phyloP scores from a whole-genome alignment of 805 yeast genomes.

The Metschnikowia borealis region DNA sequence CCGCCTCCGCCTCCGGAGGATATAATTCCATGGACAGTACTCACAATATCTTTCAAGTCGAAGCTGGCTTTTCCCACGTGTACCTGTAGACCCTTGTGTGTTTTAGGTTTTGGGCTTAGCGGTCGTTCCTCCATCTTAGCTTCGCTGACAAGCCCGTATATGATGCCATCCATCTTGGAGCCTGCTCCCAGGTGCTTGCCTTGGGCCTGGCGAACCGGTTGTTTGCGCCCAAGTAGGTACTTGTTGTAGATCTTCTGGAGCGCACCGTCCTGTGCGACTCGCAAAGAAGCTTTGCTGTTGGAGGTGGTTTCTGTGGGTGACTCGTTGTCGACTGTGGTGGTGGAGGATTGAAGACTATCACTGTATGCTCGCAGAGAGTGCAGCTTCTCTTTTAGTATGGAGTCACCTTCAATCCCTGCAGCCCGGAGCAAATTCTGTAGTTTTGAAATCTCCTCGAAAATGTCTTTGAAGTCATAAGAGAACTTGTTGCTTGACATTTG shows the following conservation, averaged over 20 bases:
- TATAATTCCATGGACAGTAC: slow-evolving; percentile 26
- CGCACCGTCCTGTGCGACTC: neutral
- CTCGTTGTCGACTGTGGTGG: neutral
- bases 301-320: neutral
- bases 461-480: slow-evolving; percentile 18
- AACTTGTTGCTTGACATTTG: slow-evolving; percentile 2
- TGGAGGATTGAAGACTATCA: neutral
- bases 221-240: neutral
- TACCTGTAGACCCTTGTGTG: neutral
- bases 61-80: neutral
- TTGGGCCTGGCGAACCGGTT: neutral
- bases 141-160: slow-evolving; percentile 27
- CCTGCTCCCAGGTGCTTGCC: neutral
- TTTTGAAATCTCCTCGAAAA: slow-evolving; percentile 13
- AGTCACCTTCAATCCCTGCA: neutral
- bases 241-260: neutral
- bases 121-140: slow-evolving; percentile 7
- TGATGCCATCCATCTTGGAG: slow-evolving; percentile 8
- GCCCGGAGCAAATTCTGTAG: neutral
- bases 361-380: neutral
- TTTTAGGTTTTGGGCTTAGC: neutral
- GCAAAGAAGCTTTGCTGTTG: neutral
- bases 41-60: slow-evolving; percentile 26
- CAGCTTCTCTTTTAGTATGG: neutral
- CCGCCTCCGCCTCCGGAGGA: slow-evolving; percentile 4